These are phyloP conservation scores for Brachypodium distachyon DNA, from an alignment of 202 grass and related monocot genomes.

Conservation along the genomic window DNA sequence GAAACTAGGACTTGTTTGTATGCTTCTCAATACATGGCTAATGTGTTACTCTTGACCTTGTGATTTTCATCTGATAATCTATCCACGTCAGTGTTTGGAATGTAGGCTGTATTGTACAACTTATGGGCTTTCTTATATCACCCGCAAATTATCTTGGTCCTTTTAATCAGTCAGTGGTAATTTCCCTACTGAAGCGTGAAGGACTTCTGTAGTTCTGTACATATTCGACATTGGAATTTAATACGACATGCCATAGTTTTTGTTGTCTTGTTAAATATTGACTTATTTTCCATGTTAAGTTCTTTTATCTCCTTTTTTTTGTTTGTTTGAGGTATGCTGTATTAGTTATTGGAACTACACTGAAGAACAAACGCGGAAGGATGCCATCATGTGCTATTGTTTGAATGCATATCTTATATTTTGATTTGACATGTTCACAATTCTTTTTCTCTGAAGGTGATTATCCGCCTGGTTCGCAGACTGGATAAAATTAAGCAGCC, in stretches of 20 bases:
- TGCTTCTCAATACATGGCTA: background rate
- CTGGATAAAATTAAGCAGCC: slow-evolving; percentile 78
- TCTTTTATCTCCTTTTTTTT: background rate
- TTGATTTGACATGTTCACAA: background rate
- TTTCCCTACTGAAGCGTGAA: slow-evolving; percentile 11
- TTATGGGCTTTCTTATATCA: background rate
- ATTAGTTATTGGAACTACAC: background rate
- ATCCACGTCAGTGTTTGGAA: background rate
- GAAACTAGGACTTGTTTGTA: background rate
- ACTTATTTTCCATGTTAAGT: background rate
- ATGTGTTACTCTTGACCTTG: background rate
- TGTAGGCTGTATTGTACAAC: background rate
- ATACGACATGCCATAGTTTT: background rate
- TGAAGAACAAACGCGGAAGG: background rate
- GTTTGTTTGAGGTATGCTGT: background rate
- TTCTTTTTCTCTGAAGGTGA: slow-evolving; percentile 44
- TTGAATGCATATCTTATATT: slow-evolving; percentile 1
- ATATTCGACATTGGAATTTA: background rate
- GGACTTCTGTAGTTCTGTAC: background rate
- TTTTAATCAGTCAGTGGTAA: background rate
- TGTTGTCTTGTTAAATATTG: background rate
- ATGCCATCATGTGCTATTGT: background rate
- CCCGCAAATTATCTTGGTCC: background rate
- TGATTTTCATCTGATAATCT: background rate
- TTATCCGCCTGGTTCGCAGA: slow-evolving; percentile 60